Conservation (phyloP, 2,329 filamentous ascomycete genomes). For the Aureobasidium sp. region DNA sequence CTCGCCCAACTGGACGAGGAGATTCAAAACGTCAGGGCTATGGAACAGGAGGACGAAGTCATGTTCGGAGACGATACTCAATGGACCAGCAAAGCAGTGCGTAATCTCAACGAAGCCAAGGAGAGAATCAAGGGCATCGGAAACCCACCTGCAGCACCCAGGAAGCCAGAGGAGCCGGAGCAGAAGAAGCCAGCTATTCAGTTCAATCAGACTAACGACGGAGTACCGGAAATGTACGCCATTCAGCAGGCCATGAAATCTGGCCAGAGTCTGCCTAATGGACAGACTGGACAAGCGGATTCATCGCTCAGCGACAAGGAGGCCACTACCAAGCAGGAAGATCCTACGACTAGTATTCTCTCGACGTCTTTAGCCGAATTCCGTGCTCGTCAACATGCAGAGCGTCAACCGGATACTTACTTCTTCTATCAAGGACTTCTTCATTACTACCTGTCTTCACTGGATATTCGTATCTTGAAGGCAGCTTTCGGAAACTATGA, state of each 20-base stretch:
- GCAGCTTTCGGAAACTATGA: slow-evolving; percentile 78
- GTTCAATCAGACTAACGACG: slow-evolving; percentile 38
- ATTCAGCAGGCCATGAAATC: slow-evolving; percentile 40
- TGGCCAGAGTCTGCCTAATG: slow-evolving; percentile 26
- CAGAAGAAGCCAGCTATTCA: slow-evolving; percentile 40
- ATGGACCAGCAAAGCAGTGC: slow-evolving; percentile 80
- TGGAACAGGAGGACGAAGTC: slow-evolving; percentile 82
- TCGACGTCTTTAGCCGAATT: slow-evolving; percentile 38
- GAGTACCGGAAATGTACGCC: slow-evolving; percentile 44
- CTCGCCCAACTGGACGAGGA: slow-evolving; percentile 69
- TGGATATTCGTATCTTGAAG: slow-evolving; percentile 89
- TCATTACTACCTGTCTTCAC: slow-evolving; percentile 80
- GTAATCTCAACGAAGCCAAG: slow-evolving; percentile 63
- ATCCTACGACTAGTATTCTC: slow-evolving; percentile 22
- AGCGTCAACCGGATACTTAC: slow-evolving; percentile 49
- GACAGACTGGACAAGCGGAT: slow-evolving; percentile 5
- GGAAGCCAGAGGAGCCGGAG: slow-evolving; percentile 39
- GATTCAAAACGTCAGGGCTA: slow-evolving; percentile 61
- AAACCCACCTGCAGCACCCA: slow-evolving; percentile 49
- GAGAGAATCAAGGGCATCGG: slow-evolving; percentile 64
- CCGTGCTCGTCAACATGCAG: slow-evolving; percentile 33
- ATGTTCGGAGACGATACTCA: slow-evolving; percentile 90
- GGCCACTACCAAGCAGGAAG: neutral
- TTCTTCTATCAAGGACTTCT: slow-evolving; percentile 83
- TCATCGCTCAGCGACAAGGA: neutral